Conservation (phyloP, 2,329 filamentous ascomycete genomes). For the Rosellinia necatrix region DNA sequence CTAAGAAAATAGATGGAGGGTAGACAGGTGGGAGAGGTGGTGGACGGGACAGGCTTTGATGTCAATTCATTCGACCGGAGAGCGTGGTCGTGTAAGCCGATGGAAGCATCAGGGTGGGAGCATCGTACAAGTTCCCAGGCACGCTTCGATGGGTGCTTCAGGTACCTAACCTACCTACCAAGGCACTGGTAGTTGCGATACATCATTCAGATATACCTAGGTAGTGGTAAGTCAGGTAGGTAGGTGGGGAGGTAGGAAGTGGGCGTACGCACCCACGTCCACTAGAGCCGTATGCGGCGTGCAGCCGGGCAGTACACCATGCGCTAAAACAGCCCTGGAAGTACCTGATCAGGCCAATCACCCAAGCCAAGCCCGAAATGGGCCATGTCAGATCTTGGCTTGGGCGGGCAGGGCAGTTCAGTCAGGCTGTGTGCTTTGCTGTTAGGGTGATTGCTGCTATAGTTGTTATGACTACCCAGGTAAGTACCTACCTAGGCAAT, state of each 20-base stretch:
- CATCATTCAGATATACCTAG: too few relatives aligned
- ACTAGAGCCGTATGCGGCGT: not conserved
- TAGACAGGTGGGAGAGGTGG: too few relatives aligned
- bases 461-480: too few relatives aligned
- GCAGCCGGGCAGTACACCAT: too few relatives aligned
- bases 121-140: too few relatives aligned
- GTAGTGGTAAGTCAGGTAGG: too few relatives aligned
- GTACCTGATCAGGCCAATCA: not conserved
- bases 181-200: too few relatives aligned
- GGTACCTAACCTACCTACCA: not conserved
- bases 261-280: not conserved
- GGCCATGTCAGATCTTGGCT: conserved; percentile 16
- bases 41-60: too few relatives aligned
- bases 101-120: not conserved
- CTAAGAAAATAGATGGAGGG: not conserved
- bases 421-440: too few relatives aligned
- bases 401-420: not conserved
- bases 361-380: not conserved
- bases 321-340: not conserved
- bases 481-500: too few relatives aligned
- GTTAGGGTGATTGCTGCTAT: not conserved
- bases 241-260: not conserved
- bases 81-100: not conserved
- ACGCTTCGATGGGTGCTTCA: too few relatives aligned
- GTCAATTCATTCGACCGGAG: not conserved